A percentile compares a stretch with the other conserved stretches of the same genome.
phyloP scores from a whole-genome alignment of 805 yeast species.

The Nakazawaea ambrosiae region DNA sequence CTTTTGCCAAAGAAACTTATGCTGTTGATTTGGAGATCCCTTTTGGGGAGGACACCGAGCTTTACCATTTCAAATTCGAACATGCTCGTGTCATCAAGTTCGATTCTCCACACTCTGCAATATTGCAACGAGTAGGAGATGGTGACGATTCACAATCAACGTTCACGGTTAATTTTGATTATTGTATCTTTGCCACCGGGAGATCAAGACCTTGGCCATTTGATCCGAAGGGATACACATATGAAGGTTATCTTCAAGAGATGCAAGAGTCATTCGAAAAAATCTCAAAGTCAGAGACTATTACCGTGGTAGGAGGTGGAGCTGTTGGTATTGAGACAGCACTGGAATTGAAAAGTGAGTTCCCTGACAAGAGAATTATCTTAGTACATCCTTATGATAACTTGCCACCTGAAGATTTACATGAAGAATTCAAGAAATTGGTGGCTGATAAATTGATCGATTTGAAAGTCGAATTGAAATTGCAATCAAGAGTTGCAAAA shows the following conservation, averaged over 20 bases:
- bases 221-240: conserved; percentile 38
- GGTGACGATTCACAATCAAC: neutral
- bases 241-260: conserved; percentile 30
- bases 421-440: conserved; percentile 16
- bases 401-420: conserved; percentile 31
- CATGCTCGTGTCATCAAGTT: conserved; percentile 13
- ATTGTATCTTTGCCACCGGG: conserved; percentile 41
- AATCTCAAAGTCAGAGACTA: conserved; percentile 27
- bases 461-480: conserved; percentile 17
- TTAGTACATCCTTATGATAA: conserved; percentile 34
- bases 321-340: conserved; percentile 46
- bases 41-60: conserved; percentile 3
- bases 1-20: conserved; percentile 28
- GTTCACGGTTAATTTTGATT: conserved; percentile 31
- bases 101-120: conserved; percentile 3
- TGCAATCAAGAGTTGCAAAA: conserved; percentile 25
- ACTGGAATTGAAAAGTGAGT: conserved; percentile 35
- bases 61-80: conserved; percentile 6
- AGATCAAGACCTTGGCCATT: conserved; percentile 48
- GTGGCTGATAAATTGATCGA: conserved; percentile 15
- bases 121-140: conserved; percentile 5
- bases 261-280: conserved; percentile 28
- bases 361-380: conserved; percentile 28
- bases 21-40: conserved; percentile 16
- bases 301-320: conserved; percentile 47